Evolutionary conservation across 2,329 filamentous ascomycete species (phyloP).

Genomic region (Fusarium pininemorale): DNA sequence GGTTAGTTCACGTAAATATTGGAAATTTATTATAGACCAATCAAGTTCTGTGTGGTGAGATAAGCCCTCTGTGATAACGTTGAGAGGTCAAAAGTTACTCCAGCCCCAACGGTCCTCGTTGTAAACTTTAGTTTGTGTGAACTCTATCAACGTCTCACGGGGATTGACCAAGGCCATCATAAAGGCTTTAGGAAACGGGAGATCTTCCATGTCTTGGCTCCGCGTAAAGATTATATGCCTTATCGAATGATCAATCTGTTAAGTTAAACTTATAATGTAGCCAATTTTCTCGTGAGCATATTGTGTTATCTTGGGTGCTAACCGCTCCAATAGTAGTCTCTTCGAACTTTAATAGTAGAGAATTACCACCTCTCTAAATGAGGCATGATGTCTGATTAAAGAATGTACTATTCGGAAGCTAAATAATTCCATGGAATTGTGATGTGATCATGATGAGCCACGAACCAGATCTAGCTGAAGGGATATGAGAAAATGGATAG

Average conservation of each 20-base stretch:
- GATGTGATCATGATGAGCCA: background rate
- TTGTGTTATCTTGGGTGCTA: background rate
- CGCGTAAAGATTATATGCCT: background rate
- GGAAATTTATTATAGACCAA: background rate
- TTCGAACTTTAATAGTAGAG: background rate
- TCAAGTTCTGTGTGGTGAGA: background rate
- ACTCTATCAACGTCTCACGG: background rate
- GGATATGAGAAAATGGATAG: no score
- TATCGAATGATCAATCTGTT: background rate
- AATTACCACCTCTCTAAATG: background rate
- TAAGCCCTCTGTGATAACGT: no score
- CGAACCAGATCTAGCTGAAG: background rate
- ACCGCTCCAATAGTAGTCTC: background rate
- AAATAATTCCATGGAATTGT: background rate
- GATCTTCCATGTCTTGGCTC: background rate
- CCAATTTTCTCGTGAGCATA: background rate
- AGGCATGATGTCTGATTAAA: background rate
- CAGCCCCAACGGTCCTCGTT: background rate
- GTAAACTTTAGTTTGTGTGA: background rate
- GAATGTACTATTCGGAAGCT: background rate
- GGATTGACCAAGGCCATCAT: background rate
- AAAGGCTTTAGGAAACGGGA: background rate
- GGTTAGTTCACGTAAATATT: conserved; percentile 57
- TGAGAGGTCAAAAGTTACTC: background rate
- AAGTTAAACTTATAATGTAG: background rate